Evolutionary conservation across 768 basidiomycete genomes (phyloP), one percentile per base, ranked within the genome.

Genomic region (Termitomyces sp.): DNA sequence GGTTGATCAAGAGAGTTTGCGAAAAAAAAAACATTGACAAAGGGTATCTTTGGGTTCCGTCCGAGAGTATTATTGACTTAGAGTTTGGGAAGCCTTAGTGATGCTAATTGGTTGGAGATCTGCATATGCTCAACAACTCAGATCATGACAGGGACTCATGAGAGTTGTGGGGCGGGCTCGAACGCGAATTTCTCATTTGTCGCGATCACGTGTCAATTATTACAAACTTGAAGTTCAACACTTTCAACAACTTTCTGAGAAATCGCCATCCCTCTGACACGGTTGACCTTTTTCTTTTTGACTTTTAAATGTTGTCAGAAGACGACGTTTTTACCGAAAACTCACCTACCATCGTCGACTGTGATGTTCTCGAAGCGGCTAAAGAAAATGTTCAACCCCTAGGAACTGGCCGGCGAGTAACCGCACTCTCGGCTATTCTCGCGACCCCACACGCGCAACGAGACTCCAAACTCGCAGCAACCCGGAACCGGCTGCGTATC

Each of bases 371-470:
- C 16, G 89, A 92, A 65, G 89, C 89, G 4, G 83, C 89, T 12
- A 93, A 93, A 66, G 90, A 93, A 69, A 93, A 93, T 63, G 89
- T 93, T 31, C 91, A 90, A 68, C 90, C 90, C 41, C 80, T 92
- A 10, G 88, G 86, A 11, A 78, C 82, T 3, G 90, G 90, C n/a
- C 81, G 90, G 43, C 82, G 88, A 59, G 90, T 89, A 50, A 89
- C 90, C 12, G 80, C 91, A 0, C 77, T 93, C 49, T 89, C 90
- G 25, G 80, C 83, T 44, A 77, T 92, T 52, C 76, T 93, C 29
- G 73, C 86, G 14, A 92, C 89, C 0, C 91, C 91, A 16, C 88
- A 90, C 69, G 84, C 82, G 1, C 86, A 87, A 60, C 81, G 90
- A 58, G 89, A 91, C 60, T 76, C 80, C 16, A 85, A 85, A 56